phyloP scores from a whole-genome alignment of 1,139 yeast genomes.

The Magnusiomyces ingens region DNA sequence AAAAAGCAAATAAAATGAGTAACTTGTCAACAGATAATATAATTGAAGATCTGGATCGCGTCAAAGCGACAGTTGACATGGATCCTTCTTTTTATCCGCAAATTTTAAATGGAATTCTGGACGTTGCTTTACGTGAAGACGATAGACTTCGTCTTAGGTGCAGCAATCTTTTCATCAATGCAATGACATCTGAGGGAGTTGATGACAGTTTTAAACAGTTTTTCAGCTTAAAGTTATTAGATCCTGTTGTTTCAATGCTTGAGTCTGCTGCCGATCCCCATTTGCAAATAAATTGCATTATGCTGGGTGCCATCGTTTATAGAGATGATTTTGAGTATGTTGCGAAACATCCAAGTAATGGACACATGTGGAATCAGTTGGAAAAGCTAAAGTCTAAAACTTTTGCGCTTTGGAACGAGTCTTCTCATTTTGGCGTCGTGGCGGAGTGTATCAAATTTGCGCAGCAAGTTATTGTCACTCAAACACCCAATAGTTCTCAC shows the following conservation, averaged over 20 bases:
- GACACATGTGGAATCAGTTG: constrained; percentile 29
- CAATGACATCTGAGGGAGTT: constrained; percentile 31
- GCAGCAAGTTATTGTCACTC: constrained; percentile 62
- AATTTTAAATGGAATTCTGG: constrained; percentile 33
- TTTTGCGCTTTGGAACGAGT: constrained; percentile 30
- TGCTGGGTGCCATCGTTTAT: constrained; percentile 31
- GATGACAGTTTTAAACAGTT: constrained; percentile 24
- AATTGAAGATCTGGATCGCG: constrained; percentile 34
- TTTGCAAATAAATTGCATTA: constrained; percentile 31
- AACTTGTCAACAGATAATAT: constrained; percentile 24
- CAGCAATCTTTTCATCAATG: constrained; percentile 35
- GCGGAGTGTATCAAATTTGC: constrained; percentile 68
- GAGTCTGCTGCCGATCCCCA: constrained; percentile 20
- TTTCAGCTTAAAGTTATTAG: constrained; percentile 31
- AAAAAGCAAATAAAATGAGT: constrained; percentile 9
- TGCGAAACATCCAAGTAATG: constrained; percentile 24
- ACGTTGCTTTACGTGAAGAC: constrained; percentile 32
- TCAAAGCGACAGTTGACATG: constrained; percentile 30
- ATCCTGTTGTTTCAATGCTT: constrained; percentile 27
- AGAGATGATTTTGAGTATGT: constrained; percentile 31
- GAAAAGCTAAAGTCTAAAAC: constrained; percentile 29
- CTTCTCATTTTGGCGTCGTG: constrained; percentile 38
- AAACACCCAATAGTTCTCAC: constrained; percentile 42
- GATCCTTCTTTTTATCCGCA: constrained; percentile 35
- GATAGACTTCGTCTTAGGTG: constrained; percentile 35